Conservation (phyloP, 129 eudicot genomes). For the Flaveria sonorensis region DNA sequence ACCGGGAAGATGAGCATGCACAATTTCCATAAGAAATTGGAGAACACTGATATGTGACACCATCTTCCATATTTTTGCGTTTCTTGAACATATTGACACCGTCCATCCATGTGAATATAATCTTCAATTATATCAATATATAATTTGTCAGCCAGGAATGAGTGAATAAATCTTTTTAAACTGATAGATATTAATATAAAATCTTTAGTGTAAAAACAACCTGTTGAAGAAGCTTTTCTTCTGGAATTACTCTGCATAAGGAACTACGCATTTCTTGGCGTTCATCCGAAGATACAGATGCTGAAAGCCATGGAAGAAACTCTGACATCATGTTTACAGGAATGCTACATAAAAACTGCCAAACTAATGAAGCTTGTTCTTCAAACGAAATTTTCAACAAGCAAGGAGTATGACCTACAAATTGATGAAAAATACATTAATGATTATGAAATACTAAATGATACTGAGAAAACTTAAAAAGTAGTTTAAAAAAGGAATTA, state of each 20-base stretch:
- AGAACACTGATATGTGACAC: conserved; percentile 36
- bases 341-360: conserved; percentile 98
- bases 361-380: conserved; percentile 93
- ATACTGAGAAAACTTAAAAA: neutral
- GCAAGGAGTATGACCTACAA: conserved; percentile 87
- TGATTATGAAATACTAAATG: neutral
- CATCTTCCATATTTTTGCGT: conserved; percentile 57
- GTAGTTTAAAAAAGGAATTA: conserved; percentile 13
- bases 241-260: conserved; percentile 77
- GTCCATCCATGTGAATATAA: conserved; percentile 95
- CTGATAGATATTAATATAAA: conserved; percentile 29
- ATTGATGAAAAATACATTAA: neutral
- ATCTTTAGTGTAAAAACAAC: conserved; percentile 30
- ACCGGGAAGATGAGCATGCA: conserved; percentile 61
- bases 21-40: conserved; percentile 36
- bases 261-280: conserved; percentile 87
- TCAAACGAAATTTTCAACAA: conserved; percentile 91
- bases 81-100: conserved; percentile 51
- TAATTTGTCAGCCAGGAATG: conserved; percentile 28
- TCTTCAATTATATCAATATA: conserved; percentile 41
- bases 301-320: conserved; percentile 97
- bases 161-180: conserved; percentile 6
- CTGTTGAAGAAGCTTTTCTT: conserved; percentile 92
- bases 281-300: conserved; percentile 87
- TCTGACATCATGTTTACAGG: conserved; percentile 99